Evolutionary conservation across 495 filamentous ascomycete genomes (phyloP).

Genomic region (Platismatia glauca): DNA sequence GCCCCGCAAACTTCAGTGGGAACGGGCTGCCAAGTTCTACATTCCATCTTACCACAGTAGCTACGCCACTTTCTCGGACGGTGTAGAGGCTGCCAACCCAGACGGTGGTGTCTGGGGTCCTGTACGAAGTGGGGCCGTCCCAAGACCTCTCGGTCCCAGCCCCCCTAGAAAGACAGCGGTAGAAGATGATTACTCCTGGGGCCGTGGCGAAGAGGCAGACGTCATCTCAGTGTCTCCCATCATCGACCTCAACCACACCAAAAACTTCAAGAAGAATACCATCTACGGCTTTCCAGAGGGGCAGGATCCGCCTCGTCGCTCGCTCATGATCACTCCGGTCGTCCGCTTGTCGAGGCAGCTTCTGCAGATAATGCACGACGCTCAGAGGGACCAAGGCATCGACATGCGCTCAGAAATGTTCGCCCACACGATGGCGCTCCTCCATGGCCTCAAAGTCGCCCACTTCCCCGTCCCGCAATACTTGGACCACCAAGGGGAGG

Average conservation of each 20-base stretch:
- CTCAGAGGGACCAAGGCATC: neutral
- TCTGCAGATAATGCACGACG: neutral
- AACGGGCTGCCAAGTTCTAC: neutral
- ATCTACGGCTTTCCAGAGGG: constrained; percentile 1
- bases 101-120: constrained; percentile 12
- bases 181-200: neutral
- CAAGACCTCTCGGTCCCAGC: neutral
- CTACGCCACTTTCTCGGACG: constrained; percentile 40
- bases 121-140: neutral
- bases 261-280: neutral
- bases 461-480: neutral
- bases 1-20: neutral
- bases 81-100: neutral
- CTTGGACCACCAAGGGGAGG: neutral
- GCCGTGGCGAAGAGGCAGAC: neutral
- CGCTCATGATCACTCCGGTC: constrained; percentile 1
- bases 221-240: neutral
- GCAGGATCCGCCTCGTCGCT: neutral
- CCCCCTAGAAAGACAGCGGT: neutral
- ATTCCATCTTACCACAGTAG: constrained; percentile 42
- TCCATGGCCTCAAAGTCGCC: neutral
- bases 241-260: neutral
- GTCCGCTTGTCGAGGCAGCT: neutral
- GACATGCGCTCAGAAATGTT: neutral
- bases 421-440: neutral